Percentiles rank a stretch among this genome's conserved stretches.
These are phyloP conservation scores for Morella rubra DNA, from an alignment of 306 rosid species.

Conservation along the genomic window DNA sequence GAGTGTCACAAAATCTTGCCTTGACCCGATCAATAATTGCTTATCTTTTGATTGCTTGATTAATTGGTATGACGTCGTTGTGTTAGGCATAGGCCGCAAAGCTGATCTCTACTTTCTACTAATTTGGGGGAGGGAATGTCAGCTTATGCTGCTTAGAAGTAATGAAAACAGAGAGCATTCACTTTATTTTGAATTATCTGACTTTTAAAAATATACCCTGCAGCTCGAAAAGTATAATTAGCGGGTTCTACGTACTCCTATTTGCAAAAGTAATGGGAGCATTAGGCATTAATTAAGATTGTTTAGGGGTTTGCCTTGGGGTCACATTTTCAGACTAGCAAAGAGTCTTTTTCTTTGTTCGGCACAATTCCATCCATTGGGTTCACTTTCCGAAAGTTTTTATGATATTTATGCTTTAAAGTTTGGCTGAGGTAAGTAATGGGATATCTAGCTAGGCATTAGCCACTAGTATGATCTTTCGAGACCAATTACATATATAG, in stretches of 20 bases:
- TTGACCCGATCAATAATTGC: background rate
- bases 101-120: background rate
- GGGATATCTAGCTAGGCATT: background rate
- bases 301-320: background rate
- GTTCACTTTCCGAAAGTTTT: background rate
- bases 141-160: background rate
- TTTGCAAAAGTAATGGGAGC: background rate
- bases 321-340: background rate
- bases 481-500: too few species aligned
- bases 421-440: background rate
- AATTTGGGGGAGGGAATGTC: background rate
- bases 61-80: background rate
- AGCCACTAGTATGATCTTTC: background rate
- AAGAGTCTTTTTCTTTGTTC: background rate
- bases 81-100: background rate
- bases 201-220: too few species aligned
- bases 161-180: background rate
- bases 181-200: too few species aligned
- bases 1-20: background rate
- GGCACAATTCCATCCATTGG: background rate
- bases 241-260: background rate
- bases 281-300: background rate
- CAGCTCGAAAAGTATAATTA: too few species aligned
- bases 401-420: background rate
- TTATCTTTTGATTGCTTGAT: background rate